These are phyloP conservation scores for Phytophthora tubulina DNA, from an alignment of 352 stramenopile species.

Conservation along the genomic window DNA sequence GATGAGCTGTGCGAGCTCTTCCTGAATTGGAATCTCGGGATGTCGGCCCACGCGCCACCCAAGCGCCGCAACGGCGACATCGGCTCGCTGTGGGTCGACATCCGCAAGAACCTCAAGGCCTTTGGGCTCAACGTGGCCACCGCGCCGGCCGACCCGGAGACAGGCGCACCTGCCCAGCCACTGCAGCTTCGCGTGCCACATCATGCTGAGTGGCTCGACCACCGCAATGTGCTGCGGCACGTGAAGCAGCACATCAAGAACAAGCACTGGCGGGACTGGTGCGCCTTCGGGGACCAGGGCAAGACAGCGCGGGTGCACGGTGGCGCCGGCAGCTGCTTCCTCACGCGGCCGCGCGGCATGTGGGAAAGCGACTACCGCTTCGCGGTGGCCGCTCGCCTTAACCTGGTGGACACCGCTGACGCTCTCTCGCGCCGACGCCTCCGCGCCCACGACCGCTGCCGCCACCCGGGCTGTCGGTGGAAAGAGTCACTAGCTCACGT, in stretches of 20 bases:
- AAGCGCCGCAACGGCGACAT: slow-evolving; percentile 18
- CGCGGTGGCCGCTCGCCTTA: slow-evolving; percentile 19
- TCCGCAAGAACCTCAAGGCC: background rate
- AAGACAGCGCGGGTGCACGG: slow-evolving; percentile 6
- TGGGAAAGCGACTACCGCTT: slow-evolving; percentile 33
- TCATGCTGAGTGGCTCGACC: slow-evolving; percentile 10
- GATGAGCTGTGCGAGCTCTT: no score
- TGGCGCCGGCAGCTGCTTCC: slow-evolving; percentile 16
- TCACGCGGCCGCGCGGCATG: slow-evolving; percentile 13
- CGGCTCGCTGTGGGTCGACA: slow-evolving; percentile 23
- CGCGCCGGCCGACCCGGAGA: background rate
- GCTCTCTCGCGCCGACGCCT: slow-evolving; percentile 14
- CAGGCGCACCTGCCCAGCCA: background rate
- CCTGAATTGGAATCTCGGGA: no score
- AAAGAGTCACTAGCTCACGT: slow-evolving; percentile 18
- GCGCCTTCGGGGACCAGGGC: slow-evolving; percentile 8
- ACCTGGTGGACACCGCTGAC: slow-evolving; percentile 15
- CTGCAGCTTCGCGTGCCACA: slow-evolving; percentile 25
- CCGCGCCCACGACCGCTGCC: slow-evolving; percentile 8
- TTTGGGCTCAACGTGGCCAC: slow-evolving; percentile 16
- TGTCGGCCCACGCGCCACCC: no score
- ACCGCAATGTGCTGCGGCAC: slow-evolving; percentile 17
- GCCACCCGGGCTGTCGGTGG: background rate
- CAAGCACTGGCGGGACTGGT: slow-evolving; percentile 2
- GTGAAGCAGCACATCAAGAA: slow-evolving; percentile 29